These are phyloP conservation scores for Arabidopsis hybrid DNA, from an alignment of 441 rosid genomes.

Conservation along the genomic window DNA sequence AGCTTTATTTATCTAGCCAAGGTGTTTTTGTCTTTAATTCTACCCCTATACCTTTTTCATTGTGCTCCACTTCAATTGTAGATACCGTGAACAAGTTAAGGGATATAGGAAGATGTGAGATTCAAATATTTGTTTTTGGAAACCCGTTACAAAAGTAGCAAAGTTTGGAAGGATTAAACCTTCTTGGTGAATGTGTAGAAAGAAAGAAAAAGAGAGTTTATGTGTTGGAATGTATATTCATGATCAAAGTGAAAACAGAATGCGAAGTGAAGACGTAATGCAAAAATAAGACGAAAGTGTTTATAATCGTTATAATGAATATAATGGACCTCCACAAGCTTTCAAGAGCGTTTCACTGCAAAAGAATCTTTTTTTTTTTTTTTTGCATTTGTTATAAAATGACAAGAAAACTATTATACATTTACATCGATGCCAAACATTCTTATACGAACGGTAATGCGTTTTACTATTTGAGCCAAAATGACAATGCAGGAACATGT, in stretches of 20 bases:
- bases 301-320: neutral
- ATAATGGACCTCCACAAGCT: conserved; percentile 11
- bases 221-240: conserved; percentile 4
- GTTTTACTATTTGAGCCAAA: conserved; percentile 21
- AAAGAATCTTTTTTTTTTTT: neutral
- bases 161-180: neutral
- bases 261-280: conserved; percentile 27
- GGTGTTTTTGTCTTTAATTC: conserved; percentile 2
- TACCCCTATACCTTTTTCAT: conserved; percentile 22
- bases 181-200: conserved; percentile 4
- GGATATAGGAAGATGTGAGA: conserved; percentile 22
- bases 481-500: conserved; percentile 1
- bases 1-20: conserved; percentile 34
- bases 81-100: neutral
- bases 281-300: conserved; percentile 2
- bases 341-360: conserved; percentile 14
- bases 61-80: conserved; percentile 35
- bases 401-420: neutral
- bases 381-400: neutral
- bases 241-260: conserved; percentile 1
- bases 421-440: neutral
- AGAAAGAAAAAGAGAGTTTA: neutral
- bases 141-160: conserved; percentile 21
- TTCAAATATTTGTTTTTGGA: conserved; percentile 19
- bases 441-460: conserved; percentile 14